Evolutionary conservation across 129 eudicot genomes (phyloP).

Genomic region (Rutidosis leptorrhynchoides): DNA sequence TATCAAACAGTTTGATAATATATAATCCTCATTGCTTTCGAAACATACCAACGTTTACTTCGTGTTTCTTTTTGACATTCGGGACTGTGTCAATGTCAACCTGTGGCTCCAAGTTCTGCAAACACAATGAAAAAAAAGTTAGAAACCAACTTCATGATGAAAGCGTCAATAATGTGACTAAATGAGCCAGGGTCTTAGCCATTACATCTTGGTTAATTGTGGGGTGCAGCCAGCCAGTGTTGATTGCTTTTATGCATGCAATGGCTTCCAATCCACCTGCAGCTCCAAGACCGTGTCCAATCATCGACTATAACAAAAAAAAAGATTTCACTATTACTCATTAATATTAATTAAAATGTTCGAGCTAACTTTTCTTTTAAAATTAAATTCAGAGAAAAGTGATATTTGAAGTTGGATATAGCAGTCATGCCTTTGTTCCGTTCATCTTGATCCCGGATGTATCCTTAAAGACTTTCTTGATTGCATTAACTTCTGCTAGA

Average conservation of each 20-base stretch:
- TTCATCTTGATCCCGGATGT: constrained; percentile 86
- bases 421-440: constrained; percentile 58
- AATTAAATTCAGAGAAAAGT: neutral
- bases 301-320: constrained; percentile 58
- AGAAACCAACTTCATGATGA: neutral
- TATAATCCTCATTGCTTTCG: neutral
- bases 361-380: too few relatives aligned
- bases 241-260: constrained; percentile 76
- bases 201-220: constrained; percentile 79
- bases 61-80: constrained; percentile 73
- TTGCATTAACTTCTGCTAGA: constrained; percentile 80
- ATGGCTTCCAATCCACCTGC: constrained; percentile 41
- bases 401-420: neutral
- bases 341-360: neutral
- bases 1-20: neutral
- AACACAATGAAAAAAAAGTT: neutral
- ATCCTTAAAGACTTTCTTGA: constrained; percentile 72
- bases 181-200: constrained; percentile 5
- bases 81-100: constrained; percentile 86
- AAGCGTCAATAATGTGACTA: constrained; percentile 2
- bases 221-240: constrained; percentile 87
- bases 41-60: constrained; percentile 72
- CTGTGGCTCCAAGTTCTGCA: constrained; percentile 62
- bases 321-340: neutral
- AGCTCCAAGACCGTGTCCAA: constrained; percentile 88